Conservation (phyloP, 2,329 filamentous ascomycete genomes). For the Fusarium scirpi region DNA sequence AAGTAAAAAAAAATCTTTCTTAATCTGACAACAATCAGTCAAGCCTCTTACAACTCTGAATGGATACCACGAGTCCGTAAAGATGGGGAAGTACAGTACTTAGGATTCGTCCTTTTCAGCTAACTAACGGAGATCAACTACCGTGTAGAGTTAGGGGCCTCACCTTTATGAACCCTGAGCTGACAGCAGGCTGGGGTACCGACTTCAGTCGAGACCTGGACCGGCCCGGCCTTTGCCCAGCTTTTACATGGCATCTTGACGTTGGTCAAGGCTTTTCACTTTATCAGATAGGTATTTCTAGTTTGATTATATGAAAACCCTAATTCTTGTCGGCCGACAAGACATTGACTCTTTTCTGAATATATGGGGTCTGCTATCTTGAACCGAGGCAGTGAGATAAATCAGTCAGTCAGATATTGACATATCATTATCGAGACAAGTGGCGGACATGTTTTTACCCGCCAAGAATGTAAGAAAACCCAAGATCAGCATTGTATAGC, state of each 20-base stretch:
- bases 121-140: conserved; percentile 29
- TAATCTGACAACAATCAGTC: neutral
- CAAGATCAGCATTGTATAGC: neutral
- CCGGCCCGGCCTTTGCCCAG: neutral
- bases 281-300: neutral
- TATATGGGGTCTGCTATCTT: neutral
- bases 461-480: neutral
- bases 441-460: conserved; percentile 18
- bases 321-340: neutral
- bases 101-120: conserved; percentile 16
- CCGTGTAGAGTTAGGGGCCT: conserved; percentile 19
- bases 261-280: conserved; percentile 16
- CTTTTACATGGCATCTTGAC: neutral
- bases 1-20: neutral
- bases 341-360: neutral
- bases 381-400: neutral
- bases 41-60: neutral
- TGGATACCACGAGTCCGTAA: conserved; percentile 3
- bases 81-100: neutral
- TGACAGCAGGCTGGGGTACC: conserved; percentile 11
- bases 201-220: neutral
- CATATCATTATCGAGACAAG: neutral
- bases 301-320: neutral
- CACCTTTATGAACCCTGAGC: conserved; percentile 1
- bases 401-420: neutral